Base-by-base conservation (phyloP, 345 rosid species). In the Eucalyptus viminalis region DNA sequence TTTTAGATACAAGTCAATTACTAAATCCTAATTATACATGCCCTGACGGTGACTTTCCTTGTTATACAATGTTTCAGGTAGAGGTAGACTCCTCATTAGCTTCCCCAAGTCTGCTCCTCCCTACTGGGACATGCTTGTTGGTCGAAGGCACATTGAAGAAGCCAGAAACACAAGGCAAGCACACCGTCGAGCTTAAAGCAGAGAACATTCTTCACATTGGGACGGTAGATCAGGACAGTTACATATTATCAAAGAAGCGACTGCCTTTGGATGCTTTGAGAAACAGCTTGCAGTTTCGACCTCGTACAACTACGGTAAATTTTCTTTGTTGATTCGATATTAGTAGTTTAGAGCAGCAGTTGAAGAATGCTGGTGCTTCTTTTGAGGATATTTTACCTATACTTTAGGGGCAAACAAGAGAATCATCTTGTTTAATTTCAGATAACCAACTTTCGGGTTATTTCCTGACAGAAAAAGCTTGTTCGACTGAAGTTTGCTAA, bases 201-300 rank as follows among this genome's bases (percentile, higher is more conserved):
- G 95, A 97, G 87, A 94, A 92, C 91, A 85, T 97, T 88, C 96
- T 96, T 88, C 98, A 97, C 88, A 89, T 97, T n/a, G 99, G 99
- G 85, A 92, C 88, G 1, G 97, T 96, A 27, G 97, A 96, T 76
- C 91, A 90, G 5, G 95, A 92, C 65, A 94, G 91, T 85, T 97
- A 95, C 89, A 91, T 95, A 25, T 90, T 96, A 44, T 93, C 99
- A 3, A 95, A 89, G 94, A 97, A 94, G 91, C 92, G 96, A 45
- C 89, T 97, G 89, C 97, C 99, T 49, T 90, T 97, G 13, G 97
- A 97, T 83, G 87, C 62, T 87, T 89, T 96, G 51, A 94, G 99
- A 91, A 95, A 94, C 76, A 94, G 34, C 89, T 69, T 97, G 80
- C 99, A 97, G 91, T 95, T 97, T 93, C 94, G 98, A 58, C 96